Base-by-base conservation (phyloP, 805 yeast species). In the Candida vaughaniae region DNA sequence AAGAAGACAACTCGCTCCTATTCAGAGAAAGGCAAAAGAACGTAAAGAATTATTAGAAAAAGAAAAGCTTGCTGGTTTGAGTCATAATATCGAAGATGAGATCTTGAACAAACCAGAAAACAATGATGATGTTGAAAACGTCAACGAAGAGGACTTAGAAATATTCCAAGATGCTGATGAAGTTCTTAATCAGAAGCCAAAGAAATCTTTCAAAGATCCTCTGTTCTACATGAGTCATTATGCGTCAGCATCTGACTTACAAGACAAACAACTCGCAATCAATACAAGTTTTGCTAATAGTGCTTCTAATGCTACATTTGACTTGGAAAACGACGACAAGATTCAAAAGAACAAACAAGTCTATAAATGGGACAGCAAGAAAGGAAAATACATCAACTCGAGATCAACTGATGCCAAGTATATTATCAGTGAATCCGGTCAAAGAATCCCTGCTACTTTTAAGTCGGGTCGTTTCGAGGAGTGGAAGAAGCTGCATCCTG, bases 371-470 rank as follows among this genome's bases (percentile, higher is more conserved):
- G 97, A 91, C 64, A 85, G 77, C 62, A 87, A 88, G 75, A 83
- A 85, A 61, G 93, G 95, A 53, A 88, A 88, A 47, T 91, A 86
- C 61, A 76, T 90, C 55, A 86, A 86, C 58, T 72, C 86, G 14
- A 81, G 77, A 52, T 86, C 93, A 45, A 69, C 82, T 15, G 95
- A 87, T 53, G 77, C 82, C 63, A 90, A 87, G 64, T 91, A 73
- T 62, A 93, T 93, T 52, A 82, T 88, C 46, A 95, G 98, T 44
- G 99, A 93, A 60, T 82, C 87, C 60, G 99, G 99, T 6, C 89
- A 84, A 51, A 78, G 77, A 56, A 78, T 93, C 33, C 96, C 98
- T 5, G 98, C 99, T 1, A 75, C 93, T 10, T 88, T 81, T 65
- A 75, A 86, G 55, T 81, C 95, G 2, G 99, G 99, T 31, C 80